These are phyloP conservation scores for Odontarrhena argentea DNA, from an alignment of 345 rosid species.

Conservation along the genomic window DNA sequence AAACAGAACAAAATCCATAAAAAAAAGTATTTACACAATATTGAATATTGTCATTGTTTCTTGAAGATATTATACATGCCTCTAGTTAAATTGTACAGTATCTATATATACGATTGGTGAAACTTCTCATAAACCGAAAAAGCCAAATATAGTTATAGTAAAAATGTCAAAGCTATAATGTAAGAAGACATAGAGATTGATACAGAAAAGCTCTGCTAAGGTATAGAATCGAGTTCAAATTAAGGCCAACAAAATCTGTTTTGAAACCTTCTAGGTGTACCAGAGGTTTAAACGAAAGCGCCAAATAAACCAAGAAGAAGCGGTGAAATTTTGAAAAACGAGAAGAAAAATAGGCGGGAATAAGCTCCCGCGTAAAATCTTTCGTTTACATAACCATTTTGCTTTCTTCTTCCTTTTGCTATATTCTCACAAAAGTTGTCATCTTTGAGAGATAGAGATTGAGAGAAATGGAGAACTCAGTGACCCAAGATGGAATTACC, in stretches of 20 bases:
- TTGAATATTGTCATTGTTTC: conserved; percentile 6
- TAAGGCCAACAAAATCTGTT: neutral
- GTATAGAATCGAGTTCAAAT: neutral
- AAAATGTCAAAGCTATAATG: neutral
- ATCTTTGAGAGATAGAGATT: neutral
- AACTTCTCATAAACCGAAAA: conserved; percentile 1
- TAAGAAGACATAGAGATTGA: neutral
- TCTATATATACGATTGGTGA: conserved; percentile 2
- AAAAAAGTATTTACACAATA: neutral
- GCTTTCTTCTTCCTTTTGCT: neutral
- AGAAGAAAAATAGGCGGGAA: conserved; percentile 27
- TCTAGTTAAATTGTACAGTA: neutral
- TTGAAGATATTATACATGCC: conserved; percentile 12
- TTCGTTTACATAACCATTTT: conserved; percentile 21
- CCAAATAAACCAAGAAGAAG: conserved; percentile 5
- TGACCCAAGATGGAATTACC: conserved; percentile 62
- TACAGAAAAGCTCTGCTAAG: no score
- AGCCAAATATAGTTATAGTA: neutral
- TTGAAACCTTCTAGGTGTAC: neutral
- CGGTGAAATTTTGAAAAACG: conserved; percentile 24
- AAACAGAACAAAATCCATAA: conserved; percentile 27
- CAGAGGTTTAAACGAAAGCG: neutral
- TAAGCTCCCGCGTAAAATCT: conserved; percentile 33
- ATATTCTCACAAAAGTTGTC: neutral
- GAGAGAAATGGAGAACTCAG: conserved; percentile 54